Evolutionary conservation across 225 moss, liverwort and hornwort species (phyloP).

Genomic region (Climacium dendroides): DNA sequence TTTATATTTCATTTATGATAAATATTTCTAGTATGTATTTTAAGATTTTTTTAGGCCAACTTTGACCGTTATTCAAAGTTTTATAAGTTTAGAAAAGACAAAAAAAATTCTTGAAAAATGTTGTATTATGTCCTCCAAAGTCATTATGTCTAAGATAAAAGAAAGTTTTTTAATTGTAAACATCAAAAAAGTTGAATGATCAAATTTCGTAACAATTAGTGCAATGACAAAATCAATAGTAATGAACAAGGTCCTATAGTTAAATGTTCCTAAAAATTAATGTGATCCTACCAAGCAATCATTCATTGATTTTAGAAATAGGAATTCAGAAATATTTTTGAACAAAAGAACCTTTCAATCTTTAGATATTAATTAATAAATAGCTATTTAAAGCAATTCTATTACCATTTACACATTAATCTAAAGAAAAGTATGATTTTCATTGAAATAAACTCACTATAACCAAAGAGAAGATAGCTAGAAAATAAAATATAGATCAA

Average conservation of each 20-base stretch:
- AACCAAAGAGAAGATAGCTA: accelerated
- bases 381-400: not conserved
- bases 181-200: not conserved
- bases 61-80: not conserved
- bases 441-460: not conserved
- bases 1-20: accelerated
- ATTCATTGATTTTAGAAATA: not conserved
- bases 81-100: too few species aligned
- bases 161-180: not conserved
- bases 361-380: too few species aligned
- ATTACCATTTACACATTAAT: too few species aligned
- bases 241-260: too few species aligned
- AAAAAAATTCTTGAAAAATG: not conserved
- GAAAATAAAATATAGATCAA: too few species aligned
- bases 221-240: not conserved
- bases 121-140: accelerated
- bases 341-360: accelerated
- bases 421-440: too few species aligned
- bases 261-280: not conserved
- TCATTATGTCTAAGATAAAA: too few species aligned
- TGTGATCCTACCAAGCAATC: not conserved
- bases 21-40: too few species aligned
- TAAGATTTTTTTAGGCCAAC: accelerated
- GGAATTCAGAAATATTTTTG: accelerated
- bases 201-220: accelerated